phyloP scores from a whole-genome alignment of 768 basidiomycete species.

The Tricholoma bakamatsutake region DNA sequence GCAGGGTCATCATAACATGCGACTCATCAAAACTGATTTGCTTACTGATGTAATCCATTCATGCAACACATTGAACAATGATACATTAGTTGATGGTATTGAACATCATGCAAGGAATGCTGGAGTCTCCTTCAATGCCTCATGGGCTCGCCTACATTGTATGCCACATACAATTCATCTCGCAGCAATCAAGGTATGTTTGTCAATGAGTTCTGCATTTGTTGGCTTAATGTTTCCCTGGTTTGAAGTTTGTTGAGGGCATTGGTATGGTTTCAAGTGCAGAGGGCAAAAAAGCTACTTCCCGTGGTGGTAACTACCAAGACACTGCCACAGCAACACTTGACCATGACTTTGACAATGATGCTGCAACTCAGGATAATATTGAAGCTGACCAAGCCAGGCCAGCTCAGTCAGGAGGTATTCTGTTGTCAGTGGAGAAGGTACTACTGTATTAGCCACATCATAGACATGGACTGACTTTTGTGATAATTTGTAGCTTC shows the following conservation, averaged over 20 bases:
- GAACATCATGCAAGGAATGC: background rate
- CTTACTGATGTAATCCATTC: background rate
- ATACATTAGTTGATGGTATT: conserved; percentile 6
- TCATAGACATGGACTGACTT: background rate
- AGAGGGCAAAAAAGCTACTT: no score
- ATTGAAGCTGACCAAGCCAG: no score
- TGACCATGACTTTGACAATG: no score
- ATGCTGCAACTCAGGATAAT: no score
- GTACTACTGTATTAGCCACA: background rate
- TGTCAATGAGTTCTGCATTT: background rate
- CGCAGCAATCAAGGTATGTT: conserved; percentile 1
- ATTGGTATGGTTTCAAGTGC: background rate
- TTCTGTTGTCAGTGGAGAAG: background rate
- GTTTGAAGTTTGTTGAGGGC: background rate
- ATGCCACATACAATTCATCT: conserved; percentile 2
- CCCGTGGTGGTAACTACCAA: no score
- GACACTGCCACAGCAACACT: no score
- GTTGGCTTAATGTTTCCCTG: no score
- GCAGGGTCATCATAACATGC: background rate
- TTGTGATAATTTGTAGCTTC: conserved; percentile 7
- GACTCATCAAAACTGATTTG: background rate
- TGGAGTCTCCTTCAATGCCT: background rate
- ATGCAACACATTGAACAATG: conserved; percentile 4
- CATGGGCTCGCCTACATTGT: background rate
- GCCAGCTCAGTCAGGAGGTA: background rate